These are phyloP conservation scores for Paradendryphiella salina DNA, from an alignment of 2,329 filamentous ascomycete species.

Conservation along the genomic window DNA sequence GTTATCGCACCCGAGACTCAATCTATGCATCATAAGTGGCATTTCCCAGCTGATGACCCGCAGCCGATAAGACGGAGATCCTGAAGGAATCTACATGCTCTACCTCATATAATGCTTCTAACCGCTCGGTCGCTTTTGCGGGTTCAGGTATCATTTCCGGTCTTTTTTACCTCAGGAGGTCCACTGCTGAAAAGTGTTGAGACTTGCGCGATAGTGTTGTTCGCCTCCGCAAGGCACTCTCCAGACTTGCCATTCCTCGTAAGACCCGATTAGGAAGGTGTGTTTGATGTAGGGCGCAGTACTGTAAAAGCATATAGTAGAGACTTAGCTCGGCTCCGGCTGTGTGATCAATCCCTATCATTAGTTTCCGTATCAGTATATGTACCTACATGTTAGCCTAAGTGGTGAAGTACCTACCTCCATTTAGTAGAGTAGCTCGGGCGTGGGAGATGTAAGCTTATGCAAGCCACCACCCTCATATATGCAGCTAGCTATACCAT, in stretches of 20 bases:
- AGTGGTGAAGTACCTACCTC: neutral
- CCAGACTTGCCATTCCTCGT: neutral
- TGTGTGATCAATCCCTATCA: neutral
- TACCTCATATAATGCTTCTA: neutral
- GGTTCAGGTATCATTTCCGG: neutral
- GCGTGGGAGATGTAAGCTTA: slow-evolving; percentile 5
- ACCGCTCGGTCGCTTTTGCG: neutral
- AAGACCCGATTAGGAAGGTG: slow-evolving; percentile 6
- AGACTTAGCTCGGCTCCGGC: neutral
- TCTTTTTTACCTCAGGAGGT: neutral
- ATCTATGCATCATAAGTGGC: neutral
- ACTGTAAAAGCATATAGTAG: neutral
- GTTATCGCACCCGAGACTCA: neutral
- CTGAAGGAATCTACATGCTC: neutral
- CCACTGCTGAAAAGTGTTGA: neutral
- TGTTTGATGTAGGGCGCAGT: too few species aligned
- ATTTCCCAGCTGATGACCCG: neutral
- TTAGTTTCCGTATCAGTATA: neutral
- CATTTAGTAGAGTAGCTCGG: neutral
- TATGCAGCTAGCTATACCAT: slow-evolving; percentile 6
- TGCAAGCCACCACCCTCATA: neutral
- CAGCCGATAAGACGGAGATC: neutral
- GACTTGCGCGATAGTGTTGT: neutral
- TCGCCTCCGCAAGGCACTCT: neutral
- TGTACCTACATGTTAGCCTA: slow-evolving; percentile 4